Conservation (phyloP, 768 basidiomycete species). For the Filobasidium floriforme region DNA sequence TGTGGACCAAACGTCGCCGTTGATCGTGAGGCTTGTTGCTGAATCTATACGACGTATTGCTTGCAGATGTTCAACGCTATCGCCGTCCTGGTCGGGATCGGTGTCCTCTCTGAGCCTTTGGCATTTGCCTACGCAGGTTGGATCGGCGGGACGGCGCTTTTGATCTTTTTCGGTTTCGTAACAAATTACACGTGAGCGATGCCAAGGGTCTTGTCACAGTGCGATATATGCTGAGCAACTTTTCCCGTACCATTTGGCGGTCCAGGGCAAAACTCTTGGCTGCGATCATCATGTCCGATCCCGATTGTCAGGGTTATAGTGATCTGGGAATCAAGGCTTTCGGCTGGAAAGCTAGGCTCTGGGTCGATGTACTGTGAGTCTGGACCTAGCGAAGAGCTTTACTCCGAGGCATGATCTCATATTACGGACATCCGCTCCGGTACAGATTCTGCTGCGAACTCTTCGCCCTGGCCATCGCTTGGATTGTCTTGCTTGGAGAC, state of each 20-base stretch:
- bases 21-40: no score
- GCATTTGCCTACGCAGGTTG: conserved; percentile 90
- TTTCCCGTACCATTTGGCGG: no score
- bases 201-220: not conserved
- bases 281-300: conserved; percentile 62
- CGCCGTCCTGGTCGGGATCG: conserved; percentile 77
- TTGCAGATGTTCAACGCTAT: conserved; percentile 76
- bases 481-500: conserved; percentile 85
- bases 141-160: conserved; percentile 65
- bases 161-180: conserved; percentile 67
- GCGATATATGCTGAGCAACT: no score
- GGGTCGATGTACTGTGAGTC: conserved; percentile 38
- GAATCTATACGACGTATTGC: not conserved
- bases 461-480: conserved; percentile 73
- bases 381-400: not conserved
- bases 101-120: conserved; percentile 79
- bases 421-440: conserved; percentile 49
- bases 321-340: conserved; percentile 87
- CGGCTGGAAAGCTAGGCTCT: conserved; percentile 59
- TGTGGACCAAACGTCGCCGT: conserved; percentile 4
- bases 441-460: conserved; percentile 75
- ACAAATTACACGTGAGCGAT: conserved; percentile 78
- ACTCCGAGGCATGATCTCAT: not conserved
- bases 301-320: conserved; percentile 67
- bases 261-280: conserved; percentile 88